Percentiles rank a stretch among this genome's conserved stretches.
Conservation (phyloP, 352 stramenopile genomes). For the Globisporangium camurandrum region DNA sequence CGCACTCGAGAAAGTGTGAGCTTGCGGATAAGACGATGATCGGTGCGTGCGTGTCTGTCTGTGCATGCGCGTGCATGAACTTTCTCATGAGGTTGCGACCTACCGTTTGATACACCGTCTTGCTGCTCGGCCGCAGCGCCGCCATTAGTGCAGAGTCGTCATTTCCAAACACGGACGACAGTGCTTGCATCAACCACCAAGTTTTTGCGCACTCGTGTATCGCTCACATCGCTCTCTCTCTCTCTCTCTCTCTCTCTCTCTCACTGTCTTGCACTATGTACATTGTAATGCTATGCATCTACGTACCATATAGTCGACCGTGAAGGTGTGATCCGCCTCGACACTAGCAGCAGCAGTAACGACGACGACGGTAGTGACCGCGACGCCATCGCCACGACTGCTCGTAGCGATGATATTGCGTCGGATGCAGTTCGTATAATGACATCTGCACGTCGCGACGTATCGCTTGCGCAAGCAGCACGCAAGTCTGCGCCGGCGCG, state of each 20-base stretch:
- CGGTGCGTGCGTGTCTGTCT: background rate
- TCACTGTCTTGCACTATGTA: background rate
- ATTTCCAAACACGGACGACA: background rate
- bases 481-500: conserved; percentile 6
- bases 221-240: background rate
- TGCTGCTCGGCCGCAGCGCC: background rate
- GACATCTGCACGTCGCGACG: background rate
- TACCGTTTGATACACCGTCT: background rate
- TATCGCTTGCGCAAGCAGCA: conserved; percentile 1
- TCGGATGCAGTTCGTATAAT: no score
- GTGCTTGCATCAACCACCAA: no score
- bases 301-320: conserved; percentile 7
- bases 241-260: background rate
- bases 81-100: background rate
- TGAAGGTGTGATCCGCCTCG: conserved; percentile 14
- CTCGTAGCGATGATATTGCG: no score
- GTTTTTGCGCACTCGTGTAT: no score
- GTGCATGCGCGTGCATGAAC: background rate
- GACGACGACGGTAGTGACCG: background rate
- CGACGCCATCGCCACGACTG: background rate
- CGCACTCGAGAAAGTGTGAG: no score
- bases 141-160: background rate
- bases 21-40: conserved; percentile 1
- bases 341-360: conserved; percentile 7
- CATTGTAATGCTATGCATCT: background rate